A percentile compares a stretch with the other conserved stretches of the same genome.
phyloP scores from a whole-genome alignment of 1,139 yeast species.

The Hansenula anomala region DNA sequence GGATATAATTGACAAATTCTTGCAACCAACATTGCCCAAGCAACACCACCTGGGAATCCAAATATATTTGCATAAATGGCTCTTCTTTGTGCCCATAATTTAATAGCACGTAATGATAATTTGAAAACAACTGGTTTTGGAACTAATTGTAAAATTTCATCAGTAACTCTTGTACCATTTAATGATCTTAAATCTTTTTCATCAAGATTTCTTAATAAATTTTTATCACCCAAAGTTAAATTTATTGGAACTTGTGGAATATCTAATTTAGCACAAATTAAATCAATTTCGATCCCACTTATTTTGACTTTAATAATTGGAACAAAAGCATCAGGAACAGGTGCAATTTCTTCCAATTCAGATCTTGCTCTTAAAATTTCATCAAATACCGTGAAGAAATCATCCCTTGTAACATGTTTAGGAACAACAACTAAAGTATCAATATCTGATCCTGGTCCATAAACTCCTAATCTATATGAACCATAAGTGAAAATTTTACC shows the following conservation, averaged over 20 bases:
- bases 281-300: slow-evolving; percentile 85
- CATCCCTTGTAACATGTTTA: slow-evolving; percentile 86
- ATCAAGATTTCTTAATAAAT: slow-evolving; percentile 76
- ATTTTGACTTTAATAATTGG: slow-evolving; percentile 90
- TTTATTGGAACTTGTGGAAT: slow-evolving; percentile 75
- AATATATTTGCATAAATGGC: slow-evolving; percentile 92
- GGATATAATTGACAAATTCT: slow-evolving; percentile 95
- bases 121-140: slow-evolving; percentile 93
- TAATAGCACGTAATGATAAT: slow-evolving; percentile 87
- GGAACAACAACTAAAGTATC: slow-evolving; percentile 96
- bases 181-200: slow-evolving; percentile 85
- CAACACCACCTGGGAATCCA: slow-evolving; percentile 99
- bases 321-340: slow-evolving; percentile 96
- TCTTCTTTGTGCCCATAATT: slow-evolving; percentile 94
- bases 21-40: slow-evolving; percentile 99
- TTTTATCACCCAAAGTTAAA: slow-evolving; percentile 77
- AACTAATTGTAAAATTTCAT: slow-evolving; percentile 80
- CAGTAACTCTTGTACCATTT: slow-evolving; percentile 97
- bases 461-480: slow-evolving; percentile 89
- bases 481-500: slow-evolving; percentile 96
- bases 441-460: slow-evolving; percentile 98
- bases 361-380: slow-evolving; percentile 60
- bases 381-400: slow-evolving; percentile 79
- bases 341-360: slow-evolving; percentile 82
- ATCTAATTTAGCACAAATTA: slow-evolving; percentile 77